phyloP scores from a whole-genome alignment of 2,329 filamentous ascomycete genomes.

The Fusarium coicis region DNA sequence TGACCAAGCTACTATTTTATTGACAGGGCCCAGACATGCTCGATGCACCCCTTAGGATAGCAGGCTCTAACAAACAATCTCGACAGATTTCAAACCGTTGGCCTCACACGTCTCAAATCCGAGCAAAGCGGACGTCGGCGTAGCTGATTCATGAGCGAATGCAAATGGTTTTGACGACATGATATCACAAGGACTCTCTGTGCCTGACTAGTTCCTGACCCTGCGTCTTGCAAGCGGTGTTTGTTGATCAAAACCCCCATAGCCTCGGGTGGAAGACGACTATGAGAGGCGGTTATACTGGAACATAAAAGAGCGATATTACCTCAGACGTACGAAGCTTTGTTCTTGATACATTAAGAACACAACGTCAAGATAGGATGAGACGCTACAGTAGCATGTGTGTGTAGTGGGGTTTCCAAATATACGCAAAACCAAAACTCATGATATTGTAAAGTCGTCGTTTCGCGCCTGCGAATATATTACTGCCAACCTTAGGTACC shows the following conservation, averaged over 20 bases:
- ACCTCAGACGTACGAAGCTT: background rate
- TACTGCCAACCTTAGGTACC: background rate
- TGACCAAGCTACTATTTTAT: background rate
- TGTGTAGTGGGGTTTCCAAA: background rate
- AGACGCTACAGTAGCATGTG: background rate
- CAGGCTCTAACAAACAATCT: background rate
- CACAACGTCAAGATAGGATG: background rate
- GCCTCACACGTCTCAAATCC: constrained; percentile 38
- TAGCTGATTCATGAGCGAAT: constrained; percentile 28
- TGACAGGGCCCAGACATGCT: background rate
- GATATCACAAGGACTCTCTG: constrained; percentile 21
- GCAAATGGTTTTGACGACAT: background rate
- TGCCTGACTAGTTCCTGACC: constrained; percentile 30
- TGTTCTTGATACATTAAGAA: background rate
- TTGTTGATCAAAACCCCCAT: constrained; percentile 1
- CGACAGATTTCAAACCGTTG: constrained; percentile 29
- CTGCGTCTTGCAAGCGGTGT: constrained; percentile 27
- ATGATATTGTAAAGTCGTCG: background rate
- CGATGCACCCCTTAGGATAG: background rate
- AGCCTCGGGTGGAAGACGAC: background rate
- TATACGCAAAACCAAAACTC: background rate
- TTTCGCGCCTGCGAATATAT: background rate
- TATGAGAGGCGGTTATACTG: background rate
- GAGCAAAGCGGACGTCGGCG: constrained; percentile 13
- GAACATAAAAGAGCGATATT: background rate